Evolutionary conservation across 2,329 filamentous ascomycete genomes (phyloP).

Genomic region (Aspergillus jensenii): DNA sequence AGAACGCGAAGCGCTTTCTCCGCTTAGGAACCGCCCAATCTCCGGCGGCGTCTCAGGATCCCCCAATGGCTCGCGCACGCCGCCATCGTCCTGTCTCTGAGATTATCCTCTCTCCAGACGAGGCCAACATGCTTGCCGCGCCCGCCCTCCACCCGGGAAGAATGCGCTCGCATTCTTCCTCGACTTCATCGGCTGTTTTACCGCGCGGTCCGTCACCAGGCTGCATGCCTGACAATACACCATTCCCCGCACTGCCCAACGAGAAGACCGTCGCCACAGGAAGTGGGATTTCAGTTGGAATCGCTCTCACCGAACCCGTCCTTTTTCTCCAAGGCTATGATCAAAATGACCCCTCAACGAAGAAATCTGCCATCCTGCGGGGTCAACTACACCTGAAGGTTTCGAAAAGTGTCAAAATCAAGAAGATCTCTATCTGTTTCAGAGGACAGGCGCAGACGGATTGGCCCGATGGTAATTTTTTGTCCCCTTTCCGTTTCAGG

Average conservation of each 20-base stretch:
- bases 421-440: conserved; percentile 84
- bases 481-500: background rate
- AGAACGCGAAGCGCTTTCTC: conserved; percentile 49
- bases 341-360: conserved; percentile 52
- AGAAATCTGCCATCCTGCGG: conserved; percentile 77
- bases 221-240: conserved; percentile 26
- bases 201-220: conserved; percentile 23
- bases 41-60: conserved; percentile 21
- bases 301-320: conserved; percentile 49
- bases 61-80: conserved; percentile 25
- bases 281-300: conserved; percentile 48
- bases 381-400: conserved; percentile 80
- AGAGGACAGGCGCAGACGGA: conserved; percentile 83
- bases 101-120: conserved; percentile 33
- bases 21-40: conserved; percentile 37
- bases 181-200: conserved; percentile 25
- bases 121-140: conserved; percentile 33
- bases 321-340: conserved; percentile 52
- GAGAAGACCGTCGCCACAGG: conserved; percentile 51
- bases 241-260: conserved; percentile 40
- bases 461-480: conserved; percentile 78
- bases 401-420: conserved; percentile 88
- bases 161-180: conserved; percentile 30
- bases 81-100: conserved; percentile 36
- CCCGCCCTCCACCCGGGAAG: conserved; percentile 20